Evolutionary conservation across 2,329 filamentous ascomycete species (phyloP), one percentile per base, ranked within the genome.

Genomic region (Thielaviopsis ethacetica): DNA sequence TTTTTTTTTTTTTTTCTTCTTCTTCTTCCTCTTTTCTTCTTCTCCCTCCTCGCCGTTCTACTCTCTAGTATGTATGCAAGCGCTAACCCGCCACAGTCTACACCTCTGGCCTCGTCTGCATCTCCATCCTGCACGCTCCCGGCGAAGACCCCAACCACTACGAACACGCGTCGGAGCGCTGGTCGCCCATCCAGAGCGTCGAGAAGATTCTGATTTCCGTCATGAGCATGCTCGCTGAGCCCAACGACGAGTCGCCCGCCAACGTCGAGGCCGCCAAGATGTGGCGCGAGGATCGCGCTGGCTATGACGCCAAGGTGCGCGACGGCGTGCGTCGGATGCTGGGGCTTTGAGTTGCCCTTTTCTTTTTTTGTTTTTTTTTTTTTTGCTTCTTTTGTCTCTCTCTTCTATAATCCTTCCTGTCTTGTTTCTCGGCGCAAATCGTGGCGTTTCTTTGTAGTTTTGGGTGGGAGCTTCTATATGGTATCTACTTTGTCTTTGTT

Each of bases 61-160:
- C 27, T 56, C 34, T 10, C 13, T 9, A 13, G 21, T 6, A 7
- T 24, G 5, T 3, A 26, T 22, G 49, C 21, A 26, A 26, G 6
- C 24, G 24, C 30, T 44, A 54, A 51, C 26, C 13, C 17, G 3
- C 5, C 38, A 49, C 64, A 95, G 91, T 97, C 57, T 97, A 97
- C 70, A 81, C 86, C 17, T 91, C 86, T 69, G 91, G 91, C 63
- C 81, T 91, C 19, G 93, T 97, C 66, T 97, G 91, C 75, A 97
- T 97, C 68, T 95, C 88, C n/a, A 97, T 97, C 74, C 83, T 97
- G 1, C 91, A 97, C 72, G 86, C 91, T 2, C 91, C 91, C 2
- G 91, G 93, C 67, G 91, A 97, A 73, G 91, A 97, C 72, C 93
- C 93, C 58, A 96, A 96, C 75, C 91, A 95, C 76, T 97, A 97